Conservation (phyloP, 1,284 basidiomycete species). For the Neonothopanus nambi region DNA sequence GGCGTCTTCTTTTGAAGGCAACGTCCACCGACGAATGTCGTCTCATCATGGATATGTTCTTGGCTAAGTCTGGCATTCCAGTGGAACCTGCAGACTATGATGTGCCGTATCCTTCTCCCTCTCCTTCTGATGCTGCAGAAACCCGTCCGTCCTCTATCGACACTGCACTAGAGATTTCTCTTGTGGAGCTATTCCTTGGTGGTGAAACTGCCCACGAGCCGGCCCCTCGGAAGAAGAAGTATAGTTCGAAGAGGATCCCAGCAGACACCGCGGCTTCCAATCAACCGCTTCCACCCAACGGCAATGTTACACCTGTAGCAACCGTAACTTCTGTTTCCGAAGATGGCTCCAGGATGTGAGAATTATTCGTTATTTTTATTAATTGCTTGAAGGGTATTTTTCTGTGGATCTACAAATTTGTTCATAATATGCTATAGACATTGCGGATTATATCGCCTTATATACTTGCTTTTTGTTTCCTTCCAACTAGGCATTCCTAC, state of each 20-base stretch:
- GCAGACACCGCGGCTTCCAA: constrained; percentile 1
- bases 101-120: constrained; percentile 36
- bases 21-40: constrained; percentile 82
- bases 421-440: neutral
- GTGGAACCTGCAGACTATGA: constrained; percentile 29
- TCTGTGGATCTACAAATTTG: neutral
- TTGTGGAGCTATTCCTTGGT: constrained; percentile 56
- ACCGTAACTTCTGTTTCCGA: constrained; percentile 3
- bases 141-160: constrained; percentile 25
- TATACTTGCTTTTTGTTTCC: neutral
- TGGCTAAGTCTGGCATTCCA: constrained; percentile 60
- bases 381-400: neutral
- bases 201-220: constrained; percentile 25
- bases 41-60: constrained; percentile 78
- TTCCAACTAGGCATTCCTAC: neutral
- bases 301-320: neutral
- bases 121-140: constrained; percentile 32
- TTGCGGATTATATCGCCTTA: neutral
- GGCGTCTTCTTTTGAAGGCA: constrained; percentile 67
- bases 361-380: neutral
- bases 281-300: neutral
- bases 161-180: constrained; percentile 37
- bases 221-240: constrained; percentile 15
- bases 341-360: constrained; percentile 1
- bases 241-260: constrained; percentile 13